Conservation (phyloP, 2,329 filamentous ascomycete species). For the Fusarium nematophilum region DNA sequence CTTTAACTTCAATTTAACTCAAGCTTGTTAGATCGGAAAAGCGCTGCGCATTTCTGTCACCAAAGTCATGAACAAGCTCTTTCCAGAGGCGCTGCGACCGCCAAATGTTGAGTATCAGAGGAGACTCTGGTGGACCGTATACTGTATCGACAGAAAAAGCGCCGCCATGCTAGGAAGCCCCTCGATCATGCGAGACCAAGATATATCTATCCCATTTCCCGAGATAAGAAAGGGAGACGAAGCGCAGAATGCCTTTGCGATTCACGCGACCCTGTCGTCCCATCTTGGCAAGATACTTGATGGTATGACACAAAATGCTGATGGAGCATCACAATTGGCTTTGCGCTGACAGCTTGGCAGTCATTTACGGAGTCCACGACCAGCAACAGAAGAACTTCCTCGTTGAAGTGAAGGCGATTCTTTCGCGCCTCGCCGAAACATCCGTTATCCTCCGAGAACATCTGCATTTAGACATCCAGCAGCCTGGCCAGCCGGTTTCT, state of each 20-base stretch:
- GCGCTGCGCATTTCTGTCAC: constrained; percentile 32
- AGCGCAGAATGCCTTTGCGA: constrained; percentile 28
- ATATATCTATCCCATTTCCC: constrained; percentile 36
- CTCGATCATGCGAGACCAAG: constrained; percentile 29
- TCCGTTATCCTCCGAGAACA: constrained; percentile 24
- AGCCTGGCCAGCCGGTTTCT: constrained; percentile 21
- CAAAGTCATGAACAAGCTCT: constrained; percentile 28
- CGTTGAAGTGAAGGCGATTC: constrained; percentile 29
- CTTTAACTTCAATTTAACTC: background rate
- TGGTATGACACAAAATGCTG: too few species aligned
- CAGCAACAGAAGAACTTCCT: constrained; percentile 27
- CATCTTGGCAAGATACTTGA: constrained; percentile 36
- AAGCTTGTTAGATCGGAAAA: constrained; percentile 20
- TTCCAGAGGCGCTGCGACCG: constrained; percentile 27
- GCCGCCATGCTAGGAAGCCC: constrained; percentile 32
- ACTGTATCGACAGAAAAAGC: constrained; percentile 37
- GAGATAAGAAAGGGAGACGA: constrained; percentile 12
- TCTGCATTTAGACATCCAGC: constrained; percentile 17
- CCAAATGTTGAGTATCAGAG: constrained; percentile 29
- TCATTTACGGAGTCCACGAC: constrained; percentile 26
- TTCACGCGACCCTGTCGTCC: constrained; percentile 31
- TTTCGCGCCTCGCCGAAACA: constrained; percentile 29
- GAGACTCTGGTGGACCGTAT: constrained; percentile 36
- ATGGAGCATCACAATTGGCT: too few species aligned
- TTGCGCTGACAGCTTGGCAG: too few species aligned